These are phyloP conservation scores for Volvox reticuliferus DNA, from an alignment of 139 green algal species.

Conservation along the genomic window DNA sequence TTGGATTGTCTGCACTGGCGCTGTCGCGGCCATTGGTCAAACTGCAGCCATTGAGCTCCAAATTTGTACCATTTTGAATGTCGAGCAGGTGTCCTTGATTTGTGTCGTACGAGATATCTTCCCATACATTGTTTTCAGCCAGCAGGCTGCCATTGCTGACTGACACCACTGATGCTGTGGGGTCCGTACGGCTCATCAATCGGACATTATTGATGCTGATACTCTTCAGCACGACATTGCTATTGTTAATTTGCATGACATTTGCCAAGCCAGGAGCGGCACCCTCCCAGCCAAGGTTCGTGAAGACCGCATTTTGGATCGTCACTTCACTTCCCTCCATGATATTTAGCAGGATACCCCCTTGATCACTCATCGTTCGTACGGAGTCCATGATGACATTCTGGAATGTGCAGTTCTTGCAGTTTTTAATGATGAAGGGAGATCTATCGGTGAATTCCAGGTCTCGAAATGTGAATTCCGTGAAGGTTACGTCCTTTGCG, in stretches of 20 bases:
- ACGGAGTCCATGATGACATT: not conserved
- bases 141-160: not conserved
- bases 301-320: not conserved
- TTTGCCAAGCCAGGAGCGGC: not conserved
- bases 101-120: not conserved
- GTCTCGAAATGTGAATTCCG: not conserved
- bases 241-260: not conserved
- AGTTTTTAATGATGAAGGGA: not conserved
- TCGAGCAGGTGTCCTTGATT: not conserved
- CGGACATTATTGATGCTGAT: not conserved
- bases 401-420: not conserved
- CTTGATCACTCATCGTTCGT: too few relatives aligned
- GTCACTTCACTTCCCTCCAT: not conserved
- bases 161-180: not conserved
- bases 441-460: not conserved
- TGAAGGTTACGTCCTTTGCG: conserved; percentile 23
- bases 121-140: not conserved
- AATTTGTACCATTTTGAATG: not conserved
- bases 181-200: not conserved
- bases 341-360: not conserved
- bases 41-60: not conserved
- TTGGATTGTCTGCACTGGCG: too few relatives aligned
- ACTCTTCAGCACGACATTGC: not conserved
- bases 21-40: too few relatives aligned
- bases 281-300: not conserved